Percentiles rank a stretch among this genome's conserved stretches.
Evolutionary conservation across 1,284 basidiomycete genomes (phyloP).

Genomic region (Apiotrichum siamense): DNA sequence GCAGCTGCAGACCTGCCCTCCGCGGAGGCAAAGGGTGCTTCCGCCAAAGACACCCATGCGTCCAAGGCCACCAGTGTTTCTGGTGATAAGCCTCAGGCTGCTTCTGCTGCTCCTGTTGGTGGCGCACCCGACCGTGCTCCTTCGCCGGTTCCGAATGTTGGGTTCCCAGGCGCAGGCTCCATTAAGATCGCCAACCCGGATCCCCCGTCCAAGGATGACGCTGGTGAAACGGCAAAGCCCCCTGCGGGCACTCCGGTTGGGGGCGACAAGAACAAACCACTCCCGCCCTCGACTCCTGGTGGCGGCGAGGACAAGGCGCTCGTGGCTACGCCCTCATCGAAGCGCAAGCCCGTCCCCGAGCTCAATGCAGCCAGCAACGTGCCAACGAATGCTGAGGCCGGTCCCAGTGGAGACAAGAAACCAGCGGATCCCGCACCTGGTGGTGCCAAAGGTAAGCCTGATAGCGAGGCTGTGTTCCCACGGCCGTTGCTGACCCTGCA

Average conservation of each 20-base stretch:
- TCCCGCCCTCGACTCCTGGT: too few relatives aligned
- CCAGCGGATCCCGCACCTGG: neutral
- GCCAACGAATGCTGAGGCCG: neutral
- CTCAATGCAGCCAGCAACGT: neutral
- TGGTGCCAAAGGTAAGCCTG: neutral
- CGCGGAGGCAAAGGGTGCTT: constrained; percentile 1
- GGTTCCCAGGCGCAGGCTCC: neutral
- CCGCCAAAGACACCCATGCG: too few relatives aligned
- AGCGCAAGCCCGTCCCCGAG: constrained; percentile 2
- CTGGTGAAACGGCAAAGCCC: neutral
- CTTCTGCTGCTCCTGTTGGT: neutral
- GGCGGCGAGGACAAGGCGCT: neutral
- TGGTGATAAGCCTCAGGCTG: neutral
- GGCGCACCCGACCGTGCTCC: neutral
- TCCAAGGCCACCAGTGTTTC: too few relatives aligned
- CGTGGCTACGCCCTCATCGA: neutral
- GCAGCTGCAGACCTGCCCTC: constrained; percentile 1
- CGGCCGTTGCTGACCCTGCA: neutral
- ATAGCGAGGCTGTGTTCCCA: too few relatives aligned
- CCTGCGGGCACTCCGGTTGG: neutral
- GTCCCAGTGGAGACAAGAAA: neutral
- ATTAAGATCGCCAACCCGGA: neutral
- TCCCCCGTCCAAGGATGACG: neutral
- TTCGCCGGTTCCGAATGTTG: neutral
- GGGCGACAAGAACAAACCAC: too few relatives aligned